Evolutionary conservation across 2,329 filamentous ascomycete genomes (phyloP).

Genomic region (Ciborinia camelliae): DNA sequence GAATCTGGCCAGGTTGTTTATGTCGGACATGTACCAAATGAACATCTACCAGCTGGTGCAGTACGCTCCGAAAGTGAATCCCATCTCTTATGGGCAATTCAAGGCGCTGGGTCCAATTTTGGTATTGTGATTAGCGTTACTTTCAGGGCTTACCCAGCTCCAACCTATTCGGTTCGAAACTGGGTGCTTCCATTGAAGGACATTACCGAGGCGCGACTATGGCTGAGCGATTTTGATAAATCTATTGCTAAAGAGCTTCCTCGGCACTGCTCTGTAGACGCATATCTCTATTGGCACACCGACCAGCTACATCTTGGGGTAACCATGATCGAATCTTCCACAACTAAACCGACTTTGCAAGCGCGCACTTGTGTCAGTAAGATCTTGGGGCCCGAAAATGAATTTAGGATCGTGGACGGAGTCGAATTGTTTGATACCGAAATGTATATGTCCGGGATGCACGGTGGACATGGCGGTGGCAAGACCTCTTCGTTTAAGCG

Average conservation of each 20-base stretch:
- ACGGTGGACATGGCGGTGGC: slow-evolving; percentile 52
- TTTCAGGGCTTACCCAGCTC: slow-evolving; percentile 26
- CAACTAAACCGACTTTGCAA: slow-evolving; percentile 22
- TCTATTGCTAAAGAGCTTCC: slow-evolving; percentile 42
- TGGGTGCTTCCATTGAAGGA: slow-evolving; percentile 26
- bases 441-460: slow-evolving; percentile 59
- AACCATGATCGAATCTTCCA: slow-evolving; percentile 46
- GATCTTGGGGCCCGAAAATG: slow-evolving; percentile 39
- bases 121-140: slow-evolving; percentile 30
- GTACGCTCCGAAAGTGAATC: slow-evolving; percentile 25
- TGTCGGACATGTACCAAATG: slow-evolving; percentile 43
- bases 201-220: slow-evolving; percentile 35
- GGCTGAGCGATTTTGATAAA: slow-evolving; percentile 42
- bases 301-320: slow-evolving; percentile 49
- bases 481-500: slow-evolving; percentile 65
- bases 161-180: slow-evolving; percentile 27
- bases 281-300: slow-evolving; percentile 52
- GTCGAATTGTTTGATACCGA: slow-evolving; percentile 55
- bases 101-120: slow-evolving; percentile 31
- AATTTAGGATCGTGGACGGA: slow-evolving; percentile 43
- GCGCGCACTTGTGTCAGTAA: slow-evolving; percentile 17
- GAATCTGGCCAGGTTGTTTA: slow-evolving; percentile 46
- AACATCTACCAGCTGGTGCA: slow-evolving; percentile 24
- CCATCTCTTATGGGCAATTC: slow-evolving; percentile 30
- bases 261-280: slow-evolving; percentile 48